Conservation (phyloP, 306 rosid species). For the Vigna reflexopilosa region DNA sequence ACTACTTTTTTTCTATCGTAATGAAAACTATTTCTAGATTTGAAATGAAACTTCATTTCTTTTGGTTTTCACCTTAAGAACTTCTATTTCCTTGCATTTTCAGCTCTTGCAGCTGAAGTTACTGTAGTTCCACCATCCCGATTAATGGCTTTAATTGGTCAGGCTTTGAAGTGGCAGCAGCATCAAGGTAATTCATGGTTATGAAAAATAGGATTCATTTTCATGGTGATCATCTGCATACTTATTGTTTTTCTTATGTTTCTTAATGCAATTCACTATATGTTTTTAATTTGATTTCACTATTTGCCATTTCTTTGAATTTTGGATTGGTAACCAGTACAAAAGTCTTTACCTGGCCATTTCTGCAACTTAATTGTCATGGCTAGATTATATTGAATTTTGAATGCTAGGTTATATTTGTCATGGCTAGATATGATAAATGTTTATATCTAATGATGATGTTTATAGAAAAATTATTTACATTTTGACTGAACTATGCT, state of each 20-base stretch:
- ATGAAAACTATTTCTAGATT: constrained; percentile 21
- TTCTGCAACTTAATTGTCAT: constrained; percentile 18
- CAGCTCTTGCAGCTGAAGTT: constrained; percentile 94
- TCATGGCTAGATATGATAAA: constrained; percentile 15
- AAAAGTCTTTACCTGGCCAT: constrained; percentile 13
- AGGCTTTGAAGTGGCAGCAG: constrained; percentile 99
- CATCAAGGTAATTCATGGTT: constrained; percentile 72
- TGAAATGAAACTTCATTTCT: not conserved
- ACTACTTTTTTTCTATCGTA: constrained; percentile 17
- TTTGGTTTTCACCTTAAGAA: not conserved
- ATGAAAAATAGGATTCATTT: not conserved
- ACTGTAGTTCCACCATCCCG: constrained; percentile 98
- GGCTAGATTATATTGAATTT: not conserved
- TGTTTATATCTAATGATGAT: constrained; percentile 20
- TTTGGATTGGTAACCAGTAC: constrained; percentile 21
- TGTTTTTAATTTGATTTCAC: constrained; percentile 4
- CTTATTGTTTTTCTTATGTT: not conserved
- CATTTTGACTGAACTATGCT: constrained; percentile 35
- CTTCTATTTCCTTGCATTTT: constrained; percentile 44
- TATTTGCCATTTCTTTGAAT: constrained; percentile 29
- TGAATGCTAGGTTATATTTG: not conserved
- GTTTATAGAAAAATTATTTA: constrained; percentile 22
- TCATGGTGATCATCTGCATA: not conserved
- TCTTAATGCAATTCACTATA: not conserved
- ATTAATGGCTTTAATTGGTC: constrained; percentile 95